Conservation (phyloP, 441 rosid species). For the Brassica hybrid region DNA sequence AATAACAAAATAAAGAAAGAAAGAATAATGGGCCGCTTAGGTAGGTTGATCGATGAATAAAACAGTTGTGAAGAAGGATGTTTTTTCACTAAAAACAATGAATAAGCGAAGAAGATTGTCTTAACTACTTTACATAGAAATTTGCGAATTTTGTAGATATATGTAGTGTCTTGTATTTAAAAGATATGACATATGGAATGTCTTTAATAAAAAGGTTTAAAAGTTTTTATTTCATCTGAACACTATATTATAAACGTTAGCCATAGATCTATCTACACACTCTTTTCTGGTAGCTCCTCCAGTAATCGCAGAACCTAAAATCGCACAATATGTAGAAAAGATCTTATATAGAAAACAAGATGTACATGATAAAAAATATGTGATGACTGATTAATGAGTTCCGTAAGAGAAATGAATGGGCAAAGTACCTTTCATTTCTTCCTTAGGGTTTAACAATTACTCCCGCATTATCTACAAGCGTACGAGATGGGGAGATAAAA, state of each 20-base stretch:
- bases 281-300: slow-evolving; percentile 72
- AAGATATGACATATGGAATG: neutral
- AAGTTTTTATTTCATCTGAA: slow-evolving; percentile 10
- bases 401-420: slow-evolving; percentile 8
- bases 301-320: slow-evolving; percentile 64
- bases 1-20: neutral
- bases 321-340: neutral
- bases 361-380: neutral
- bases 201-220: no score
- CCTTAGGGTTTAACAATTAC: slow-evolving; percentile 66
- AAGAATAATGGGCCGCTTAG: slow-evolving; percentile 26
- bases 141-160: slow-evolving; percentile 27
- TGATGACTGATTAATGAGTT: neutral
- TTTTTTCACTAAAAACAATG: neutral
- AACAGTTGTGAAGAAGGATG: slow-evolving; percentile 1
- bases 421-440: slow-evolving; percentile 65
- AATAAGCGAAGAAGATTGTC: neutral
- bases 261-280: slow-evolving; percentile 66
- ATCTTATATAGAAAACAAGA: no score
- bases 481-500: no score
- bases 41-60: slow-evolving; percentile 31
- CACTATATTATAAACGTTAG: neutral
- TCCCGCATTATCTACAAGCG: slow-evolving; percentile 59
- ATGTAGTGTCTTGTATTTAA: slow-evolving; percentile 23
- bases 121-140: slow-evolving; percentile 4